Base-by-base conservation (phyloP, 371 early-diverging fungal genomes). In the Mucor plumbeus region DNA sequence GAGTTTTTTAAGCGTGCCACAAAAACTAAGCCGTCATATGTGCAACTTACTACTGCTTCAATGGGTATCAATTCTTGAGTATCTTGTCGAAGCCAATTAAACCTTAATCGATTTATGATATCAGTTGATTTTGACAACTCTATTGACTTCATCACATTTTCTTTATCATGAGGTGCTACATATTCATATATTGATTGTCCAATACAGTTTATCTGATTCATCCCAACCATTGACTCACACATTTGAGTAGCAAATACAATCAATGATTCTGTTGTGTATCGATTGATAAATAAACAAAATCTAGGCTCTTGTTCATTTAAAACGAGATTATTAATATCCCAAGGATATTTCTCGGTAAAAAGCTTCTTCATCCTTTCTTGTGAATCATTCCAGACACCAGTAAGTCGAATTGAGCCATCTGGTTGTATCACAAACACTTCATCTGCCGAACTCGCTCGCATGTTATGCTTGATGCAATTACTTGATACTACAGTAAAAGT, bases 381-480 rank as follows among this genome's bases (percentile, higher is more conserved):
- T 15, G 67, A 54, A 26, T 68, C 59, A 33, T 79, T 76, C 70
- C 78, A 72, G 7, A 71, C 73, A 33, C 69, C 73, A 0, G 64
- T 58, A 10, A 76, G 17, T 33, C 72, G 73, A 13, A 75, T 38
- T 1, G 66, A 56, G 0, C 77, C 80, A 35, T 77, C 68, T 2
- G 31, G 47, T 1, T 65, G 53, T 31, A 75, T 64, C 8, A 61
- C 13, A 48, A 64, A 70, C 19, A 59, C 61, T 35, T 69, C 74
- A 60, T 80, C 80, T 0, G 72, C 78, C 11, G 80, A 75, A 40
- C 44, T 69, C 10, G 59, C 35, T 26, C 80, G 59, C 15, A 71
- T 69, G 35, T 69, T 74, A 41, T 70, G 73, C 14, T 68, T 56
- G n/a, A 71, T n/a, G 13, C 67, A 38, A 36, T 67, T 50, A 38